Base-by-base conservation (phyloP, 1,139 yeast species). In the Blastobotrys buckinghamii region DNA sequence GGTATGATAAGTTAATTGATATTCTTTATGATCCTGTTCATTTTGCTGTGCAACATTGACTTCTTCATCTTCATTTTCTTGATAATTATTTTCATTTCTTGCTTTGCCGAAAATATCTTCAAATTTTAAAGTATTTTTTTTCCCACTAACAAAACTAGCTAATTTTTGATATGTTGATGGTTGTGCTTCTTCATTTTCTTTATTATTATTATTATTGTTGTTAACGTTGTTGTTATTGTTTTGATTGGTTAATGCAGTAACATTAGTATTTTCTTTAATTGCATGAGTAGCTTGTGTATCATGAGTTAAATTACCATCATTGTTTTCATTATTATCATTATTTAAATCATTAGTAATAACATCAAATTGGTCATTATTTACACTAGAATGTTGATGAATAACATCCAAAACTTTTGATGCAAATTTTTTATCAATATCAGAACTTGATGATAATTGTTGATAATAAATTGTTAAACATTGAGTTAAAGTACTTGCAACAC, bases 381-480 rank as follows among this genome's bases (percentile, higher is more conserved):
- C 37, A 38, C 26, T 44, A 29, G 26, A 9, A 10, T 40, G 24
- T 29, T 41, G 45, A 16, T 45, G 42, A 22, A 56, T 39, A 7
- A 53, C 40, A 2, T 39, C 42, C 29, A 54, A 45, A 9, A 52
- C 54, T 16, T 46, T 44, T 6, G 42, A 51, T 2, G 54, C 47
- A 6, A 44, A 49, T 6, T 39, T 44, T 45, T 47, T 49, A 9
- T 47, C 45, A 13, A 29, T 20, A 8, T 53, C 55, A 26, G 50
- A 35, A 9, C 53, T 42, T 5, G 45, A 13, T 15, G 41, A 19
- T 33, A 53, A n/a, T 20, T 50, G 52, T 24, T 46, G 45, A 39
- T 53, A 54, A 36, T 55, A 48, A 13, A 50, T 38, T 15, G 54
- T 49, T 17, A 55, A 50, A 44, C 59, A 54, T 12, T 53, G 51